Conservation (phyloP, 768 basidiomycete species). For the Kwoniella heveanensis region DNA sequence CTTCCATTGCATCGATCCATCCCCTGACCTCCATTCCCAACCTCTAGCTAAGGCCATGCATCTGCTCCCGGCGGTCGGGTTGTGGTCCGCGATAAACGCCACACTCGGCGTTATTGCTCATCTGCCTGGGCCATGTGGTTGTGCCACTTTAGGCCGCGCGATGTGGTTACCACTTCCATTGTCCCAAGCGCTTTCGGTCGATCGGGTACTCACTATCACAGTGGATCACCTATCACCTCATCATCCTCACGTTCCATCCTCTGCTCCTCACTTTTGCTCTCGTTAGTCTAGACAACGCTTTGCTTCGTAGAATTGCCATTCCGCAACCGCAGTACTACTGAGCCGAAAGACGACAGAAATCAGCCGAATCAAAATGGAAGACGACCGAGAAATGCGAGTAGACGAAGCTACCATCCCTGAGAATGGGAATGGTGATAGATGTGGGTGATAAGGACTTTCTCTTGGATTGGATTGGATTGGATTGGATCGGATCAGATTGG, state of each 20-base stretch:
- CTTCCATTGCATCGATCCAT: no score
- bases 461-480: constrained; percentile 15
- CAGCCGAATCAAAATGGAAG: constrained; percentile 49
- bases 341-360: not conserved
- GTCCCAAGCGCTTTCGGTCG: no score
- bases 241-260: not conserved
- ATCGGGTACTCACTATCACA: not conserved
- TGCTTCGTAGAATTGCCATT: not conserved
- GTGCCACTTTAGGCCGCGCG: not conserved
- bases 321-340: no score
- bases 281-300: not conserved
- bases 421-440: constrained; percentile 33
- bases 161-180: not conserved
- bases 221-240: not conserved
- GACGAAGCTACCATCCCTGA: constrained; percentile 45
- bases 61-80: no score
- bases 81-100: no score
- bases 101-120: not conserved
- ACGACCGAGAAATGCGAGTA: constrained; percentile 51
- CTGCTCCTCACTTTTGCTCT: not conserved
- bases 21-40: no score
- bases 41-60: no score
- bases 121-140: not conserved
- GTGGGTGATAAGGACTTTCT: constrained; percentile 21
- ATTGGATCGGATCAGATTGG: constrained; percentile 1